Conservation (phyloP, 2,329 filamentous ascomycete species). For the Remersonia thermophila region DNA sequence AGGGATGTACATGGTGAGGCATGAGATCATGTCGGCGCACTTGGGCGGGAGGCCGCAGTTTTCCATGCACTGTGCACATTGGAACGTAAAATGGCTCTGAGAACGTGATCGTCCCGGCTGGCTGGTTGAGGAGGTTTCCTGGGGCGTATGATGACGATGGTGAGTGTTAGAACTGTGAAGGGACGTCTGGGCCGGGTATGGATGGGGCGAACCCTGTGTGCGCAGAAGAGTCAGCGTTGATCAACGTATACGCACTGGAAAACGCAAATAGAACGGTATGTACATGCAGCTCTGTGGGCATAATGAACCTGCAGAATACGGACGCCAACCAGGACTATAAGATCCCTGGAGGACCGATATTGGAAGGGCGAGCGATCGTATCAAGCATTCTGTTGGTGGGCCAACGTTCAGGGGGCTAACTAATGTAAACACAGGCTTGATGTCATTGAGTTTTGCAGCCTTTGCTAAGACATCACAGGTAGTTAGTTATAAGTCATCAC, state of each 20-base stretch:
- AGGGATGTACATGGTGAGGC: constrained; percentile 38
- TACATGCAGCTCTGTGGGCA: neutral
- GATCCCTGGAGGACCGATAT: constrained; percentile 27
- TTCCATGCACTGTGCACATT: constrained; percentile 28
- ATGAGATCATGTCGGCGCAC: constrained; percentile 41
- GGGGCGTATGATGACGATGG: constrained; percentile 25
- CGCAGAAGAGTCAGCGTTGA: constrained; percentile 26
- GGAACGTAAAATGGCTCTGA: constrained; percentile 23
- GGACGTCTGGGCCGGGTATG: constrained; percentile 1
- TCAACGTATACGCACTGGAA: constrained; percentile 26
- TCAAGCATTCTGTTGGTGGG: too few species aligned
- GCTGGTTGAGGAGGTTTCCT: constrained; percentile 24
- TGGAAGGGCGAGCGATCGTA: constrained; percentile 19
- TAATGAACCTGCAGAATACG: constrained; percentile 1
- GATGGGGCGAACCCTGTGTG: neutral
- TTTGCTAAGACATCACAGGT: neutral
- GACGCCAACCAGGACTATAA: constrained; percentile 23
- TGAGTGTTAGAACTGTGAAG: constrained; percentile 11
- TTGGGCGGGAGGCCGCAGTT: constrained; percentile 35
- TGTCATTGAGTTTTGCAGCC: constrained; percentile 14
- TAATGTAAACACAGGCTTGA: constrained; percentile 3
- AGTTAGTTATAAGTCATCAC: too few species aligned
- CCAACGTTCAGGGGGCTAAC: constrained; percentile 8
- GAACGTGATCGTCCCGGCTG: constrained; percentile 17
- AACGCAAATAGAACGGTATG: constrained; percentile 22